These are phyloP conservation scores for Penicillium sp. DNA, from an alignment of 2,329 filamentous ascomycete species.

Conservation along the genomic window DNA sequence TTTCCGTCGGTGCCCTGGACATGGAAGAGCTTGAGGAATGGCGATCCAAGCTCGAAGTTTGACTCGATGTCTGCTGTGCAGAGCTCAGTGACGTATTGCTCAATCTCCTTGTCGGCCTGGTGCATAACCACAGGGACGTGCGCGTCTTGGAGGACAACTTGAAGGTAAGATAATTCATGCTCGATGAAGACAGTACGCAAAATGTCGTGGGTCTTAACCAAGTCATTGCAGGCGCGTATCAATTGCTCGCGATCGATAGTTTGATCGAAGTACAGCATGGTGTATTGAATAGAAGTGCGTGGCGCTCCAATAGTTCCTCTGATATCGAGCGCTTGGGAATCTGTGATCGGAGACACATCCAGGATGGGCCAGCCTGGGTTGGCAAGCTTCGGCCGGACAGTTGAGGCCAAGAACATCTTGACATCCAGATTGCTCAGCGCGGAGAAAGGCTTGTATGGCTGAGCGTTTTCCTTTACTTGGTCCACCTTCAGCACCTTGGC, in stretches of 20 bases:
- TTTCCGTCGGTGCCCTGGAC: slow-evolving; percentile 37
- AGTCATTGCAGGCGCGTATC: slow-evolving; percentile 38
- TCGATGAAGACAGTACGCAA: slow-evolving; percentile 63
- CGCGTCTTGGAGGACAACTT: slow-evolving; percentile 55
- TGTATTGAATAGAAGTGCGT: slow-evolving; percentile 63
- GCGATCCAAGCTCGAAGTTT: slow-evolving; percentile 54
- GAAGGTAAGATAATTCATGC: slow-evolving; percentile 48
- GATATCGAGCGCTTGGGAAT: slow-evolving; percentile 60
- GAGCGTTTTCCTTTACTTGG: slow-evolving; percentile 18
- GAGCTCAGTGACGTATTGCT: slow-evolving; percentile 49
- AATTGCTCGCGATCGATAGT: slow-evolving; percentile 49
- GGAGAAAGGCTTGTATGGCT: slow-evolving; percentile 50
- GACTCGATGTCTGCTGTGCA: slow-evolving; percentile 53
- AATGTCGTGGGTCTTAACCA: slow-evolving; percentile 60
- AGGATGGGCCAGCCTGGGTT: slow-evolving; percentile 49
- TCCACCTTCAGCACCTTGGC: slow-evolving; percentile 50
- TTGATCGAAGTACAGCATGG: slow-evolving; percentile 58
- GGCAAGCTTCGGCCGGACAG: slow-evolving; percentile 50
- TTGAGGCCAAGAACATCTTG: slow-evolving; percentile 44
- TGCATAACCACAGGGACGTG: slow-evolving; percentile 47
- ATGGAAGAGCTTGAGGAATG: slow-evolving; percentile 57
- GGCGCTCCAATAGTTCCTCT: slow-evolving; percentile 57
- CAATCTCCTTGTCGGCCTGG: slow-evolving; percentile 48
- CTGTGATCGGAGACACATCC: slow-evolving; percentile 58
- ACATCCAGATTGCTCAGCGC: slow-evolving; percentile 43